Percentiles rank a stretch among this genome's conserved stretches.
Evolutionary conservation across 768 basidiomycete genomes (phyloP).

Genomic region (Sarcodon sp.): DNA sequence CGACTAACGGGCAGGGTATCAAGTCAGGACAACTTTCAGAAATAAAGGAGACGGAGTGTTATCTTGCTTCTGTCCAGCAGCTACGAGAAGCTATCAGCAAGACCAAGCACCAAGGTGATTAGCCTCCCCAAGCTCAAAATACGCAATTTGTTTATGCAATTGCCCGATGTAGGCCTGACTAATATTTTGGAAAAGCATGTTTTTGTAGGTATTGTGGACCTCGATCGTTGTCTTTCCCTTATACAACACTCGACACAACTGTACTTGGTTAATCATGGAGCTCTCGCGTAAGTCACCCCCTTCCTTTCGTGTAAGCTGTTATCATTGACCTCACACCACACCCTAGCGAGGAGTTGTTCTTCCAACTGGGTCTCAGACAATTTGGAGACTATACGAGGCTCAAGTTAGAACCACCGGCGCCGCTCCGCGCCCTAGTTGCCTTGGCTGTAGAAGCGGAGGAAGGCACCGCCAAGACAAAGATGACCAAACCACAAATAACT

Average conservation of each 20-base stretch:
- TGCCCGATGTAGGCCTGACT: conserved; percentile 44
- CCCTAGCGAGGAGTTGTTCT: conserved; percentile 86
- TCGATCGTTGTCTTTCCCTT: conserved; percentile 58
- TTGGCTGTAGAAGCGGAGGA: conserved; percentile 71
- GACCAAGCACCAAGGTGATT: conserved; percentile 35
- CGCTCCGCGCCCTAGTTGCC: conserved; percentile 53
- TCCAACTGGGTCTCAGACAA: conserved; percentile 85
- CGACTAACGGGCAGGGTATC: background rate
- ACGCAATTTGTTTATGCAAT: background rate
- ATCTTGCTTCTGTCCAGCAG: conserved; percentile 58
- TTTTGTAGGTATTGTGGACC: conserved; percentile 87
- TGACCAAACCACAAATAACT: conserved; percentile 52
- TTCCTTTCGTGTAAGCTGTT: background rate
- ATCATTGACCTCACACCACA: background rate
- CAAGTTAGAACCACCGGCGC: conserved; percentile 74
- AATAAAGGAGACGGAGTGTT: conserved; percentile 66
- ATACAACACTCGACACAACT: conserved; percentile 83
- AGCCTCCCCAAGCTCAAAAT: background rate
- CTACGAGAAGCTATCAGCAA: conserved; percentile 49
- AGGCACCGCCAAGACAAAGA: conserved; percentile 30
- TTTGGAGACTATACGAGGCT: conserved; percentile 75
- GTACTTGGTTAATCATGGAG: conserved; percentile 79
- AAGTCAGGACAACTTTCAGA: conserved; percentile 22
- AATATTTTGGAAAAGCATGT: conserved; percentile 81
- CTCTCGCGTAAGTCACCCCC: conserved; percentile 53